Percentiles rank a stretch among this genome's conserved stretches.
Conservation (phyloP, 345 rosid species). For the Barbarea vulgaris region DNA sequence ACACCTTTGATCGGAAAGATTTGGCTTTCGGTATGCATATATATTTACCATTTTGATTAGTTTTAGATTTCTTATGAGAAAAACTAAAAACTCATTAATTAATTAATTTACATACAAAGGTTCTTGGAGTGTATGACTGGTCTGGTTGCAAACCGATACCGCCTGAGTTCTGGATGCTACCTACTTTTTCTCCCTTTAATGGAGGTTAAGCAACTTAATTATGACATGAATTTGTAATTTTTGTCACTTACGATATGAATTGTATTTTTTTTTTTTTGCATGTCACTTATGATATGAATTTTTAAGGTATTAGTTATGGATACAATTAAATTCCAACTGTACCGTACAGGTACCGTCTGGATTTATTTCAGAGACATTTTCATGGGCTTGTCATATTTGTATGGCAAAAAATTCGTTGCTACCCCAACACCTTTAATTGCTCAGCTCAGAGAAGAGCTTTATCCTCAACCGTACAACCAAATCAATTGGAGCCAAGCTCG, state of each 20-base stretch:
- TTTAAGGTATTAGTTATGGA: neutral
- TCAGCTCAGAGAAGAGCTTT: constrained; percentile 47
- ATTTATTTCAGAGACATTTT: neutral
- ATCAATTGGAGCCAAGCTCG: constrained; percentile 47
- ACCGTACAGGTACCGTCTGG: neutral
- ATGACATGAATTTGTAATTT: too few relatives aligned
- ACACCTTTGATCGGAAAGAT: neutral
- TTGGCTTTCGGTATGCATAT: constrained; percentile 12
- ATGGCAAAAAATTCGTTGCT: constrained; percentile 44
- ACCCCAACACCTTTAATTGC: constrained; percentile 33
- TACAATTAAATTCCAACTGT: too few relatives aligned
- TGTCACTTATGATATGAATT: neutral
- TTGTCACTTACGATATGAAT: too few relatives aligned
- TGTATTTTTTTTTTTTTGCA: too few relatives aligned
- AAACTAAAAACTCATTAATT: too few relatives aligned
- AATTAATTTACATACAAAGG: too few relatives aligned
- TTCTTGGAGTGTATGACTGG: constrained; percentile 48
- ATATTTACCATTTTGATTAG: too few relatives aligned
- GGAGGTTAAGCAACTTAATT: neutral
- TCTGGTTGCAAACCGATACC: constrained; percentile 54
- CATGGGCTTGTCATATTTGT: constrained; percentile 42
- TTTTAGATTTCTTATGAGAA: too few relatives aligned
- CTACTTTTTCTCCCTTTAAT: constrained; percentile 30
- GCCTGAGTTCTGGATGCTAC: constrained; percentile 57
- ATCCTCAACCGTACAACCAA: constrained; percentile 41